These are phyloP conservation scores for Moniliophthora roreri DNA, from an alignment of 1,284 basidiomycete species.

Conservation along the genomic window DNA sequence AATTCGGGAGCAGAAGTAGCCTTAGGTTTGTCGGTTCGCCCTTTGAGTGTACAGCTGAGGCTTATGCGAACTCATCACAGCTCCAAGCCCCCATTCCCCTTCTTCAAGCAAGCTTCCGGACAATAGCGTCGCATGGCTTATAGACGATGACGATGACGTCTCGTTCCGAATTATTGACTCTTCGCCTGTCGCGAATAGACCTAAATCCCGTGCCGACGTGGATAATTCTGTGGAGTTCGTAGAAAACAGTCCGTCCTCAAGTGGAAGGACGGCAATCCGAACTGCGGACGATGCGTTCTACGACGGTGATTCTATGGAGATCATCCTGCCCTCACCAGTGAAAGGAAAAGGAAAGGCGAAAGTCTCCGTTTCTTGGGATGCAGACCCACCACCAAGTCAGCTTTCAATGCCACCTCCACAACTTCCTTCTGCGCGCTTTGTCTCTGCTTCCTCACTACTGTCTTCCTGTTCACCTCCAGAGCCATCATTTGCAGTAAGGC, in stretches of 20 bases:
- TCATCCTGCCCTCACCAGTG: neutral
- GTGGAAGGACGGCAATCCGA: no score
- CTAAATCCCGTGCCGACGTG: neutral
- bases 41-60: no score
- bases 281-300: neutral
- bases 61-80: no score
- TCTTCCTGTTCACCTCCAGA: constrained; percentile 33
- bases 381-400: constrained; percentile 5
- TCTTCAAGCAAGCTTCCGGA: constrained; percentile 14
- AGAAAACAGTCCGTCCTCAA: constrained; percentile 1
- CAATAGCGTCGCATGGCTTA: constrained; percentile 59
- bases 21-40: no score
- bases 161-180: constrained; percentile 51
- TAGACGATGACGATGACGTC: constrained; percentile 58
- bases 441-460: neutral
- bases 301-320: neutral
- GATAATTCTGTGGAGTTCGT: constrained; percentile 25
- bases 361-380: neutral
- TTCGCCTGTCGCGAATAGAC: constrained; percentile 33
- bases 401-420: constrained; percentile 42
- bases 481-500: constrained; percentile 56
- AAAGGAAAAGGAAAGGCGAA: neutral
- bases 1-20: neutral
- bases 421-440: constrained; percentile 9
- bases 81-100: neutral